These are phyloP conservation scores for Candida anglica DNA, from an alignment of 805 yeast genomes.

Conservation along the genomic window DNA sequence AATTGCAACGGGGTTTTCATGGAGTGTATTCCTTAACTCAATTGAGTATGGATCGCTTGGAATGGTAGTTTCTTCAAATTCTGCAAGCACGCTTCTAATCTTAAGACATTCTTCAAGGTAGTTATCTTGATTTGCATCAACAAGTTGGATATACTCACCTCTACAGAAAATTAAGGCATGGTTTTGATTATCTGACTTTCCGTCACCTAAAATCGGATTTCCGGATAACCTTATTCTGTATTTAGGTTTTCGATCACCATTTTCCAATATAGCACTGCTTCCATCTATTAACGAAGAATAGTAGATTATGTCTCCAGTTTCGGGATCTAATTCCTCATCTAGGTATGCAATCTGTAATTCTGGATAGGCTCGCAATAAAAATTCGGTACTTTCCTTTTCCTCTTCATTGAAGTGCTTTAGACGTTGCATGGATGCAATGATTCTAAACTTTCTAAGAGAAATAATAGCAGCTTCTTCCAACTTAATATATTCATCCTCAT, in stretches of 20 bases:
- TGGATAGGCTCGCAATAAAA: conserved; percentile 78
- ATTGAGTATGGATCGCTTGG: conserved; percentile 19
- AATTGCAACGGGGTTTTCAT: conserved; percentile 67
- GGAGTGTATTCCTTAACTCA: conserved; percentile 12
- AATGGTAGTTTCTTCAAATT: conserved; percentile 72
- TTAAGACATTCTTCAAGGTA: conserved; percentile 82
- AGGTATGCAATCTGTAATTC: conserved; percentile 87
- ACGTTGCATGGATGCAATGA: conserved; percentile 85
- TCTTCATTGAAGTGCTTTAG: conserved; percentile 66
- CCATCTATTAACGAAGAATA: conserved; percentile 81
- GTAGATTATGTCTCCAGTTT: conserved; percentile 67
- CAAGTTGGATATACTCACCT: conserved; percentile 81
- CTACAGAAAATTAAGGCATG: conserved; percentile 75
- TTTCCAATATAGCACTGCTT: conserved; percentile 61
- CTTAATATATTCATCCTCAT: conserved; percentile 28
- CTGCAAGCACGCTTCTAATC: conserved; percentile 76
- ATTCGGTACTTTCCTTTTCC: conserved; percentile 77
- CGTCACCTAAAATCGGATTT: conserved; percentile 83
- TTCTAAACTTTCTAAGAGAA: conserved; percentile 80
- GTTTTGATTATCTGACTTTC: conserved; percentile 84
- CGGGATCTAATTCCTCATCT: conserved; percentile 85
- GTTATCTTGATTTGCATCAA: conserved; percentile 86
- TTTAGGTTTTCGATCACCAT: conserved; percentile 38
- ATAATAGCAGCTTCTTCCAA: conserved; percentile 49
- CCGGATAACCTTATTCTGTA: conserved; percentile 78